Evolutionary conservation across 495 filamentous ascomycete genomes (phyloP).

Genomic region (Pyronema domesticum): DNA sequence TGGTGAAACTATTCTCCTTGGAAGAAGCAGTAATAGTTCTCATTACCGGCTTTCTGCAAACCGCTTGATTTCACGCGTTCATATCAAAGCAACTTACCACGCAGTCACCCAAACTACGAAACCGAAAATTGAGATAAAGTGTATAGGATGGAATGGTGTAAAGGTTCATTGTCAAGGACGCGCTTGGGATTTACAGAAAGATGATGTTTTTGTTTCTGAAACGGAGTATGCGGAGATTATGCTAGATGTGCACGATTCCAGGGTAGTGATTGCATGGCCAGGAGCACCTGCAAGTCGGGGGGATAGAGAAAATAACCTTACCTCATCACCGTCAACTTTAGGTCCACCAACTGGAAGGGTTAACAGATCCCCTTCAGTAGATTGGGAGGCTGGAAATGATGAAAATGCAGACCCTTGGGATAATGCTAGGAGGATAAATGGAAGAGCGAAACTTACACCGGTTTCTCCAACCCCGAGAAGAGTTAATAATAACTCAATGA

Average conservation of each 20-base stretch:
- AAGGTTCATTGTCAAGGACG: slow-evolving; percentile 84
- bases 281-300: slow-evolving; percentile 5
- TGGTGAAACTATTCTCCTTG: slow-evolving; percentile 70
- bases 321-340: slow-evolving; percentile 4
- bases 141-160: slow-evolving; percentile 87
- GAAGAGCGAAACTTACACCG: slow-evolving; percentile 2
- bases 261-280: slow-evolving; percentile 80
- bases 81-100: slow-evolving; percentile 66
- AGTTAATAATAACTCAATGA: not conserved
- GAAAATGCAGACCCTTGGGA: slow-evolving; percentile 22
- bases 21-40: slow-evolving; percentile 78
- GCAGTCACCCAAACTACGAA: slow-evolving; percentile 30
- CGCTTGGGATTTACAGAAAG: slow-evolving; percentile 70
- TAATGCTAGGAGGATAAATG: slow-evolving; percentile 13
- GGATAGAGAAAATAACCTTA: not conserved
- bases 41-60: slow-evolving; percentile 83
- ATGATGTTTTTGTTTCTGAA: slow-evolving; percentile 77
- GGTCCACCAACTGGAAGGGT: slow-evolving; percentile 16
- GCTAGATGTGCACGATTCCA: slow-evolving; percentile 83
- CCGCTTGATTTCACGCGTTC: slow-evolving; percentile 76
- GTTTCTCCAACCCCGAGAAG: slow-evolving; percentile 1
- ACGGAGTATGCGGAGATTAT: slow-evolving; percentile 82
- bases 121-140: slow-evolving; percentile 60
- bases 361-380: slow-evolving; percentile 19
- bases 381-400: slow-evolving; percentile 22